Percentiles rank a stretch among this genome's conserved stretches.
Conservation (phyloP, 2,329 filamentous ascomycete genomes). For the Apiospora phragmitis region DNA sequence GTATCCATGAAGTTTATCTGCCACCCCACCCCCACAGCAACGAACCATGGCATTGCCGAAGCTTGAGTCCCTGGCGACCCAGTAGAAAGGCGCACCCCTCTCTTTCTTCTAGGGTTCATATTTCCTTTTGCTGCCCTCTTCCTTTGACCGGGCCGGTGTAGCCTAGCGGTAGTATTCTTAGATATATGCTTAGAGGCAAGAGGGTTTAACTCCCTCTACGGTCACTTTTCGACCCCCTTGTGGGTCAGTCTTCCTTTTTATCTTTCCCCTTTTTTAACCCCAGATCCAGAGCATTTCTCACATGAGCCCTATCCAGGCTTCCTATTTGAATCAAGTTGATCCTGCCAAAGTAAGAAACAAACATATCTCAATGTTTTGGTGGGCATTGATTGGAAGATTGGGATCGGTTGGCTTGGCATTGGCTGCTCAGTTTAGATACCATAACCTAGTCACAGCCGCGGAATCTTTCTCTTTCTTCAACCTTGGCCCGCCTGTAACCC, state of each 20-base stretch:
- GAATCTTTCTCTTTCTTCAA: background rate
- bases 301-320: too few relatives aligned
- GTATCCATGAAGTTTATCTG: background rate
- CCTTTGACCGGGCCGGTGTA: background rate
- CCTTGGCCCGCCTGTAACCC: background rate
- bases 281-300: background rate
- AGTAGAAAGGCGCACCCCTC: background rate
- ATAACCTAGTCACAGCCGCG: too few relatives aligned
- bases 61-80: background rate
- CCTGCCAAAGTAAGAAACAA: too few relatives aligned
- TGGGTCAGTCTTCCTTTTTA: background rate
- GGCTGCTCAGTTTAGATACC: too few relatives aligned
- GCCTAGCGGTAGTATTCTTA: background rate
- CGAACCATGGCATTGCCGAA: background rate
- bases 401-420: too few relatives aligned
- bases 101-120: background rate
- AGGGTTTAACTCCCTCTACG: background rate
- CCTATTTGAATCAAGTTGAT: too few relatives aligned
- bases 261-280: background rate
- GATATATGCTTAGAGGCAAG: background rate
- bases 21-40: background rate
- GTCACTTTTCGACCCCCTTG: background rate
- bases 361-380: too few relatives aligned
- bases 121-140: background rate
- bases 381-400: too few relatives aligned